Percentiles rank a stretch among this genome's conserved stretches.
phyloP scores from a whole-genome alignment of 129 eudicot species.

The Cynara cardunculus region DNA sequence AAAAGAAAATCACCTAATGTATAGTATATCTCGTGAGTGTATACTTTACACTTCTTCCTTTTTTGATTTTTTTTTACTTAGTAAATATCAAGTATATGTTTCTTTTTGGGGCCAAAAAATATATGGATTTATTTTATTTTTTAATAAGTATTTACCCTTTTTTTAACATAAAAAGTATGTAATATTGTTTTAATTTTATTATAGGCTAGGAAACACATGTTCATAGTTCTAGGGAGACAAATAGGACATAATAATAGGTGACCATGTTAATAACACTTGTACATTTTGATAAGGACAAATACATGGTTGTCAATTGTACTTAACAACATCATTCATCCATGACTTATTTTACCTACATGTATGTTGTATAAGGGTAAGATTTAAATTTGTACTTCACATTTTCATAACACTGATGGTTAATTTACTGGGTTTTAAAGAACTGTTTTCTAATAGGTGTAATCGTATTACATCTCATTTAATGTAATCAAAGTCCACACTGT shows the following conservation, averaged over 20 bases:
- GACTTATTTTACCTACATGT: neutral
- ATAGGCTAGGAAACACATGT: neutral
- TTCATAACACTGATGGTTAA: neutral
- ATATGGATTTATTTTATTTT: neutral
- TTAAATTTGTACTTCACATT: neutral
- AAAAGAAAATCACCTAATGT: neutral
- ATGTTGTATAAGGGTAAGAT: neutral
- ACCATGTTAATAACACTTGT: neutral
- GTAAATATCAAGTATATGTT: neutral
- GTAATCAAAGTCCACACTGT: neutral
- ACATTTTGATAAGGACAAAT: neutral
- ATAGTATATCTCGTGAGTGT: neutral
- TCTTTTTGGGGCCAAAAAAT: neutral
- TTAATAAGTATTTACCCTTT: neutral
- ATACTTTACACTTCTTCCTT: neutral
- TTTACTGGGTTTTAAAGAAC: neutral
- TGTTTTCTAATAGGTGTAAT: too few species aligned
- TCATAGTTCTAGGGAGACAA: neutral
- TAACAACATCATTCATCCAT: neutral
- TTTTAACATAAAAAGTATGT: neutral
- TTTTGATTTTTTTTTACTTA: neutral
- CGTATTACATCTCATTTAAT: neutral
- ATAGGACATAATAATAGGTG: neutral
- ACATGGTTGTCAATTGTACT: neutral
- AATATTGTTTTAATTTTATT: neutral